Evolutionary conservation across 1,284 basidiomycete species (phyloP).

Genomic region (Pseudozyma tsukubaensis): DNA sequence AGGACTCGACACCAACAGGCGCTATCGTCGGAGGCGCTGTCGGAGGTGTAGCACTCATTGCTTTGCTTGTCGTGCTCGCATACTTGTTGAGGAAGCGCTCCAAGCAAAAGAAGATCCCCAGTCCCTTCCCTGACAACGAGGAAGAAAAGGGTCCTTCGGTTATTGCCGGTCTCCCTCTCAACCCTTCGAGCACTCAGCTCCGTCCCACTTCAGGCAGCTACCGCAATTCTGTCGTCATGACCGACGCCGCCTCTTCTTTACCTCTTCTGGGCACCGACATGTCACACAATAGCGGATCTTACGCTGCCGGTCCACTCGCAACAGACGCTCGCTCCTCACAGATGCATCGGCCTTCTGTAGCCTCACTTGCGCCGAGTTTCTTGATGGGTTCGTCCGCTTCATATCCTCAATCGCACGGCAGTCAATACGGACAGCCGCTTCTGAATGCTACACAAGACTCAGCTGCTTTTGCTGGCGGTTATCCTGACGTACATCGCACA

Average conservation of each 20-base stretch:
- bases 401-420: constrained; percentile 28
- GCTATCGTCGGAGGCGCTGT: constrained; percentile 35
- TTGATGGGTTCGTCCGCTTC: constrained; percentile 30
- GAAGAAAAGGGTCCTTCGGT: constrained; percentile 31
- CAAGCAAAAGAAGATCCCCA: constrained; percentile 23
- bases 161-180: constrained; percentile 35
- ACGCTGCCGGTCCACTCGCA: constrained; percentile 1
- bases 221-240: constrained; percentile 27
- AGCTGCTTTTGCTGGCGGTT: constrained; percentile 14
- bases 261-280: constrained; percentile 21
- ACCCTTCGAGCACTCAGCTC: constrained; percentile 19
- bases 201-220: constrained; percentile 27
- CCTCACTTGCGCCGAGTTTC: constrained; percentile 33
- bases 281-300: constrained; percentile 22
- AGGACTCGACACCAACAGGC: constrained; percentile 16
- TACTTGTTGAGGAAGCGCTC: constrained; percentile 16
- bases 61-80: constrained; percentile 17
- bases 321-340: constrained; percentile 23
- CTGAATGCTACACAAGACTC: not conserved
- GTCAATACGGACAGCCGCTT: constrained; percentile 15
- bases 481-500: constrained; percentile 32
- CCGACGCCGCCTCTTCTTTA: constrained; percentile 26
- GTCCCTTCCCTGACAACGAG: constrained; percentile 24
- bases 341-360: constrained; percentile 25
- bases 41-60: constrained; percentile 25